Evolutionary conservation across 2,329 filamentous ascomycete species (phyloP).

Genomic region (Aspergillus piperis): DNA sequence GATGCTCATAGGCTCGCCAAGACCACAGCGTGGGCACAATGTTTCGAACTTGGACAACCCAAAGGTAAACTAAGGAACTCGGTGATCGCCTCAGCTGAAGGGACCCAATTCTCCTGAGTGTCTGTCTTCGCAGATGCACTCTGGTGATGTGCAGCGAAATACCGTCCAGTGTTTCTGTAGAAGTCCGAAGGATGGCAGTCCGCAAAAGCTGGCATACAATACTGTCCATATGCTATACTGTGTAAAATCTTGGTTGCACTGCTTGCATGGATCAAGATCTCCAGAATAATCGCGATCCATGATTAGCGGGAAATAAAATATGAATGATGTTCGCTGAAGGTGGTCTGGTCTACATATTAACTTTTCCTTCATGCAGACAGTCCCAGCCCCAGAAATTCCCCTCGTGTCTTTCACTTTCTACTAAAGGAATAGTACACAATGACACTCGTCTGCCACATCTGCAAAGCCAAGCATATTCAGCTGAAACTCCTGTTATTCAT

Average conservation of each 20-base stretch:
- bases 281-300: background rate
- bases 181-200: too few relatives aligned
- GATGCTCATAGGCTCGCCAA: conserved; percentile 6
- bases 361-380: background rate
- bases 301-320: background rate
- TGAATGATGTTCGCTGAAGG: background rate
- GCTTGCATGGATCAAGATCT: too few relatives aligned
- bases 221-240: too few relatives aligned
- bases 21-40: background rate
- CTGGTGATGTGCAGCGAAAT: too few relatives aligned
- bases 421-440: background rate
- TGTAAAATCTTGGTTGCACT: too few relatives aligned
- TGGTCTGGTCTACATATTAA: background rate
- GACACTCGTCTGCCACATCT: background rate
- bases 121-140: too few relatives aligned
- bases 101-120: background rate
- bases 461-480: background rate
- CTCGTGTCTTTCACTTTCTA: background rate
- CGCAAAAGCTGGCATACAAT: too few relatives aligned
- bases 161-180: too few relatives aligned
- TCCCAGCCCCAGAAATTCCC: background rate
- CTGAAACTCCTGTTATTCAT: background rate
- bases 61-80: background rate
- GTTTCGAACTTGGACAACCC: background rate
- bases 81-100: background rate